Base-by-base conservation (phyloP, 441 rosid species). In the Raphanus hybrid region DNA sequence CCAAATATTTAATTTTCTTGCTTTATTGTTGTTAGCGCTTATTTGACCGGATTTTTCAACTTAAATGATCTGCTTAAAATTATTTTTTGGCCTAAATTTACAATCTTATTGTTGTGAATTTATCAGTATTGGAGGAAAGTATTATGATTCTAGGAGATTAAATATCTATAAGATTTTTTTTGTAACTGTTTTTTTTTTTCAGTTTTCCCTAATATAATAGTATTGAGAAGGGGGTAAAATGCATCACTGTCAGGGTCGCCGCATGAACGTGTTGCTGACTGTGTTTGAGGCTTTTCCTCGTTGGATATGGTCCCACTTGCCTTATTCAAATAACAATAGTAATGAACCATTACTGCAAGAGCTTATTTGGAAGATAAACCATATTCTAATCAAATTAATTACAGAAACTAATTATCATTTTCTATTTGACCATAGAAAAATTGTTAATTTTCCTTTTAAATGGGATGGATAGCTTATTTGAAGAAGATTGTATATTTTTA, bases 231-330 rank as follows among this genome's bases (percentile, higher is more conserved):
- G 26, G 64, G 65, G 14, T 43, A 52, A 75, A 10, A 70, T 45
- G 69, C 59, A 52, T 73, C 66, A 61, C 6, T 55, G 75, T 74
- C 78, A 77, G 55, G 64, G 11, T 27, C 78, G 75, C 71, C 75
- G 69, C 75, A 74, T 70, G 71, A 79, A 79, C 79, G 82, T 79
- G 82, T 64, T 6, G 82, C 75, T 74, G 82, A 74, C 79, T 79
- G 79, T 79, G 79, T 79, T 8, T 64, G 34, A 35, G 45, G 55
- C 71, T 63, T 79, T 63, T 74, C 68, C 71, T 74, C 16, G 75
- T 74, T 69, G 82, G 75, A 79, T 41, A 14, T n/a, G 70, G 67
- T 55, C 78, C 78, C 69, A 78, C 69, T 66, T 45, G 32, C 14
- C 29, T 66, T 71, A 55, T 55, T 16, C 3, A 43, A 45, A 32